phyloP scores from a whole-genome alignment of 495 filamentous ascomycete genomes.

The Xylaria grammica region DNA sequence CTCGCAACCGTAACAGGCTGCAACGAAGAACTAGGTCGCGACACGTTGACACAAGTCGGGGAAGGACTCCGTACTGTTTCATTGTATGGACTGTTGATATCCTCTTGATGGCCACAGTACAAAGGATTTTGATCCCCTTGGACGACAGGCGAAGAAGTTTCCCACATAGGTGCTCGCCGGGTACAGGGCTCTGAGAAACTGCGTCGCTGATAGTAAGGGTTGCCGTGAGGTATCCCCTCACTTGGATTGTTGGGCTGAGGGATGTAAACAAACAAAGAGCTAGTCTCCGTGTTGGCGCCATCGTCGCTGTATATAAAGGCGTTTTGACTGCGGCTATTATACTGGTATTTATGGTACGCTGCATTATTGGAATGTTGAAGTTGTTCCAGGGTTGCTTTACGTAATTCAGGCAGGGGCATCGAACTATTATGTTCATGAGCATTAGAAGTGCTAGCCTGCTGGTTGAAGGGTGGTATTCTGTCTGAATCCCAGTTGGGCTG shows the following conservation, averaged over 20 bases:
- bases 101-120: not conserved
- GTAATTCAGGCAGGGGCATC: not conserved
- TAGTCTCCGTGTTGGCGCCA: not conserved
- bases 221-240: not conserved
- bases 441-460: not conserved
- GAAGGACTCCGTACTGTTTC: not conserved
- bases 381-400: not conserved
- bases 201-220: not conserved
- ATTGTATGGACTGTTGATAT: not conserved
- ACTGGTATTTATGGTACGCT: not conserved
- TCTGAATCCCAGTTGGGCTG: not conserved
- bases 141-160: not conserved
- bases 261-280: not conserved
- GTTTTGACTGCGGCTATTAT: not conserved
- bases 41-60: not conserved
- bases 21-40: not conserved
- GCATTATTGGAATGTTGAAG: conserved; percentile 9
- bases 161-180: not conserved
- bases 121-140: not conserved
- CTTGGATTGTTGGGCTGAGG: not conserved
- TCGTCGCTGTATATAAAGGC: not conserved
- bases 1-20: not conserved
- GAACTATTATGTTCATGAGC: not conserved
- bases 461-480: not conserved
- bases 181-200: not conserved